phyloP scores from a whole-genome alignment of 768 basidiomycete species.

The Termitomyces sp. region DNA sequence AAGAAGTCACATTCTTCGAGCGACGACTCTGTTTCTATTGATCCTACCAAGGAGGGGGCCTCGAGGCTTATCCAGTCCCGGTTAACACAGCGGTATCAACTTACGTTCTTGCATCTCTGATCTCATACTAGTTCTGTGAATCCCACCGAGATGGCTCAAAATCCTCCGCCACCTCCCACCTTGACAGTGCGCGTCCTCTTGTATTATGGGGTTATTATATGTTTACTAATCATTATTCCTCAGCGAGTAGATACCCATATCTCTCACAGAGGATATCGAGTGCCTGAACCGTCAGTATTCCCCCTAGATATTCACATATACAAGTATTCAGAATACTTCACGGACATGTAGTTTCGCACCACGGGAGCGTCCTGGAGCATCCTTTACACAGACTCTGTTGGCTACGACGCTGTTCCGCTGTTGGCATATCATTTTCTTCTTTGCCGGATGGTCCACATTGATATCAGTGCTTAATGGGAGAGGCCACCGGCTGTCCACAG shows the following conservation, averaged over 20 bases:
- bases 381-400: slow-evolving; percentile 36
- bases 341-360: slow-evolving; percentile 28
- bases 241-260: slow-evolving; percentile 24
- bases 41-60: neutral
- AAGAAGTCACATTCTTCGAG: too few relatives aligned
- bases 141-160: neutral
- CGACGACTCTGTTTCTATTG: neutral
- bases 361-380: slow-evolving; percentile 28
- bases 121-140: neutral
- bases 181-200: slow-evolving; percentile 2
- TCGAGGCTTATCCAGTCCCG: neutral
- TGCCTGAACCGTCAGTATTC: slow-evolving; percentile 33
- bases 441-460: slow-evolving; percentile 54
- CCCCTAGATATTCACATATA: neutral
- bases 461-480: slow-evolving; percentile 48
- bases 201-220: too few relatives aligned
- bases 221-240: neutral
- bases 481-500: slow-evolving; percentile 36
- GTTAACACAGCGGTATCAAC: neutral
- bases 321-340: neutral
- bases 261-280: slow-evolving; percentile 28
- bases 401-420: slow-evolving; percentile 48
- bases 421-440: slow-evolving; percentile 66
- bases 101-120: neutral
- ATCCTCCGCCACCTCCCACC: neutral